Percentiles rank a stretch among this genome's conserved stretches.
Evolutionary conservation across 805 yeast genomes (phyloP).

Genomic region (Kuraishia capsulata): DNA sequence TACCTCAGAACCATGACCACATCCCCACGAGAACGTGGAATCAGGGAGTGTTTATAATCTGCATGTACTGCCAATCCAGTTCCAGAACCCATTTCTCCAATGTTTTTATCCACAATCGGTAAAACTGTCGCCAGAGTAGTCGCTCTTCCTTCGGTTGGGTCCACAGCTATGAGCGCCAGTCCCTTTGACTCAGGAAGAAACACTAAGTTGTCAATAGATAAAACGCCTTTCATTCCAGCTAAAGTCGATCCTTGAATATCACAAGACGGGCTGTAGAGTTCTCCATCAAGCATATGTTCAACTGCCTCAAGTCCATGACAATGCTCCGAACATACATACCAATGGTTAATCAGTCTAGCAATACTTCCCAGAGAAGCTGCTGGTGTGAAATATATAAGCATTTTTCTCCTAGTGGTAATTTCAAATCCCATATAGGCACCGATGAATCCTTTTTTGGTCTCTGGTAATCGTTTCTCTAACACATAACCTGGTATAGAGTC

Average conservation of each 20-base stretch:
- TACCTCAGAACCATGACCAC: slow-evolving; percentile 13
- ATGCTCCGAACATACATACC: slow-evolving; percentile 4
- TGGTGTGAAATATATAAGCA: slow-evolving; percentile 7
- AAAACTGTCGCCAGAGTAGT: slow-evolving; percentile 5
- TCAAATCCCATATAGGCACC: slow-evolving; percentile 1
- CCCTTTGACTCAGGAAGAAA: slow-evolving; percentile 1
- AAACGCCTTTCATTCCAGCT: slow-evolving; percentile 1
- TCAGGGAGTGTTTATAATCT: not conserved
- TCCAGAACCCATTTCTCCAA: not conserved
- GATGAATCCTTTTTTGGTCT: not conserved
- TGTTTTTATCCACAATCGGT: not conserved
- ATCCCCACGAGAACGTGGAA: slow-evolving; percentile 7
- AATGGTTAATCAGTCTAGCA: slow-evolving; percentile 7
- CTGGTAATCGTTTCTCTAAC: not conserved
- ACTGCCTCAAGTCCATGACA: not conserved
- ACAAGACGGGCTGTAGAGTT: not conserved
- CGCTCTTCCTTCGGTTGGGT: slow-evolving; percentile 2
- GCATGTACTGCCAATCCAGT: not conserved
- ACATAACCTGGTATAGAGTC: slow-evolving; percentile 1
- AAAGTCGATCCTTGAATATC: not conserved
- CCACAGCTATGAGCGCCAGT: not conserved
- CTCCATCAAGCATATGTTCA: not conserved
- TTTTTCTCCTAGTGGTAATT: slow-evolving; percentile 4
- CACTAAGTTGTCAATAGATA: not conserved
- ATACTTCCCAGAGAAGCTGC: slow-evolving; percentile 7